Percentiles rank a stretch among this genome's conserved stretches.
These are phyloP conservation scores for Cercospora sp. DNA, from an alignment of 2,329 filamentous ascomycete species.

Conservation along the genomic window DNA sequence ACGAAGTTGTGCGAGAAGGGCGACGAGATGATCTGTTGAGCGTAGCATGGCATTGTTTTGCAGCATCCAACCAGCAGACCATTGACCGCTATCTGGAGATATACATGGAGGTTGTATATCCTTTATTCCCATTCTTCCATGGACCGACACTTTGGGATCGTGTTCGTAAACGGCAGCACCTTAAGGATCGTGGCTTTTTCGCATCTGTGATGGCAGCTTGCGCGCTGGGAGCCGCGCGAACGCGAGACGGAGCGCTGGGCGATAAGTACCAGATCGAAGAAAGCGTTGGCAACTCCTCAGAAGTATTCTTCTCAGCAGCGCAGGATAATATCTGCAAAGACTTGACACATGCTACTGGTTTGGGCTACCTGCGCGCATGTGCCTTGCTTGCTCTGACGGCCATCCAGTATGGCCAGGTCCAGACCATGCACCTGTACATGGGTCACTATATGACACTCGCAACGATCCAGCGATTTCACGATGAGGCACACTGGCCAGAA, in stretches of 20 bases:
- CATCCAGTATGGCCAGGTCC: constrained; percentile 54
- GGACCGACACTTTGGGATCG: constrained; percentile 46
- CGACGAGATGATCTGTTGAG: constrained; percentile 29
- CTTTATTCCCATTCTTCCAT: constrained; percentile 56
- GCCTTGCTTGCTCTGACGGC: constrained; percentile 53
- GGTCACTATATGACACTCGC: constrained; percentile 54
- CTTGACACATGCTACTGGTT: constrained; percentile 37
- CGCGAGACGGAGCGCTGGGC: constrained; percentile 52
- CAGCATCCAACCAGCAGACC: constrained; percentile 41
- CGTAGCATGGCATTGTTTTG: constrained; percentile 46
- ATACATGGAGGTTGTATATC: constrained; percentile 57
- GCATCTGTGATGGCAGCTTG: constrained; percentile 55
- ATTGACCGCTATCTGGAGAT: constrained; percentile 48
- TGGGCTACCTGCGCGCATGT: constrained; percentile 49
- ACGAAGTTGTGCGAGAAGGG: constrained; percentile 30
- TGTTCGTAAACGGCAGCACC: constrained; percentile 48
- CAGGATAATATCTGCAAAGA: constrained; percentile 44
- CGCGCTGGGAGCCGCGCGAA: constrained; percentile 51
- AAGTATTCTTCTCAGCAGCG: constrained; percentile 49
- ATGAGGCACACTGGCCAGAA: constrained; percentile 56
- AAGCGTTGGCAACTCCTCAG: constrained; percentile 38
- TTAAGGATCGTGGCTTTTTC: constrained; percentile 48
- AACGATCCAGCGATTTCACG: constrained; percentile 53
- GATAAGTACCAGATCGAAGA: constrained; percentile 31
- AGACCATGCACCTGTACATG: constrained; percentile 53